Percentiles rank a stretch among this genome's conserved stretches.
These are phyloP conservation scores for Yarrowia deformans DNA, from an alignment of 805 yeast genomes.

Conservation along the genomic window DNA sequence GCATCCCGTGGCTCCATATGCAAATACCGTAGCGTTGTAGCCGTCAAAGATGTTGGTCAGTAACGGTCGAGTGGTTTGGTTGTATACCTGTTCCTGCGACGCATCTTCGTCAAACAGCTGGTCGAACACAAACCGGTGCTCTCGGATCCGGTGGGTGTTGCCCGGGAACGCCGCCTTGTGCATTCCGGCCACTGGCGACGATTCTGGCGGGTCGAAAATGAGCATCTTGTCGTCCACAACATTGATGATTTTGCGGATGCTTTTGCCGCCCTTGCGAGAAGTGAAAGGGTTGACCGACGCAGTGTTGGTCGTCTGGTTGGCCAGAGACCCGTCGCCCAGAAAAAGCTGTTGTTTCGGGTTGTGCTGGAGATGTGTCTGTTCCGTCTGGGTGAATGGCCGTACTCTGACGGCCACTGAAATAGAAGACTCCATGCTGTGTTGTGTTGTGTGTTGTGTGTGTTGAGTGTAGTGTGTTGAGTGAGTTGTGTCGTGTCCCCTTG, in stretches of 20 bases:
- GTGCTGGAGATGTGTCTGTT: constrained; percentile 58
- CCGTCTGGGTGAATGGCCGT: constrained; percentile 76
- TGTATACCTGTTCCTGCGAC: constrained; percentile 71
- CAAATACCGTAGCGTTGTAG: constrained; percentile 88
- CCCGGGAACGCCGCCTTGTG: constrained; percentile 52
- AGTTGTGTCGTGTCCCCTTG: neutral
- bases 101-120: constrained; percentile 71
- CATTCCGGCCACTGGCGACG: constrained; percentile 64
- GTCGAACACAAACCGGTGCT: constrained; percentile 85
- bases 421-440: constrained; percentile 26
- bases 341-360: constrained; percentile 54
- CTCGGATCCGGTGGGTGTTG: constrained; percentile 62
- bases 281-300: constrained; percentile 42
- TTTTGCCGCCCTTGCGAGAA: constrained; percentile 48
- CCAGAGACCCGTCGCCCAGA: constrained; percentile 63
- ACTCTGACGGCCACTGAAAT: constrained; percentile 59
- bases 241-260: constrained; percentile 72
- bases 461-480: neutral
- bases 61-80: constrained; percentile 71
- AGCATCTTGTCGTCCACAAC: constrained; percentile 87
- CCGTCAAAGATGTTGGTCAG: constrained; percentile 82
- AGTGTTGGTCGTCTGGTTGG: constrained; percentile 43
- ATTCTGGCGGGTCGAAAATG: constrained; percentile 83
- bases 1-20: constrained; percentile 96
- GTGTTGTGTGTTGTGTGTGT: neutral